A percentile compares a stretch with the other conserved stretches of the same genome.
Evolutionary conservation across 169 alveolate species (phyloP).

Genomic region (Plasmodium blacklocki): DNA sequence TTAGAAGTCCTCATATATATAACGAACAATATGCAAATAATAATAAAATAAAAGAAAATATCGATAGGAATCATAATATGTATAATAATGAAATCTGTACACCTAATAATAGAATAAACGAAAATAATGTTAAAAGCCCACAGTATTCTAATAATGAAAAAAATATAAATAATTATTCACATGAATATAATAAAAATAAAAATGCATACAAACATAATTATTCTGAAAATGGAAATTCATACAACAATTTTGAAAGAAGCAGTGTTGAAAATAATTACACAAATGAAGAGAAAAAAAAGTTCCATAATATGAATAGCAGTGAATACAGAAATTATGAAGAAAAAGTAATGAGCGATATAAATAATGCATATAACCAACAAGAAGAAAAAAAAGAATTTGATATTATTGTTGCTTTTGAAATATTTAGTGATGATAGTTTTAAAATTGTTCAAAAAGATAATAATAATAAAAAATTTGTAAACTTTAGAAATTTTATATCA

Average conservation of each 20-base stretch:
- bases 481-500: slow-evolving; percentile 57
- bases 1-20: too few relatives aligned
- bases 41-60: not conserved
- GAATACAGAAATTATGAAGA: slow-evolving; percentile 34
- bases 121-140: slow-evolving; percentile 1
- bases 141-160: not conserved
- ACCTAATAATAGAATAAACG: not conserved
- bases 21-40: not conserved
- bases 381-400: slow-evolving; percentile 52
- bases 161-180: not conserved
- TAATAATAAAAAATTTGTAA: slow-evolving; percentile 41
- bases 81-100: not conserved
- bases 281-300: not conserved
- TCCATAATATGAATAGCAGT: slow-evolving; percentile 51
- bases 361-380: slow-evolving; percentile 19
- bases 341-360: slow-evolving; percentile 34
- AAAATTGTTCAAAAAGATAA: slow-evolving; percentile 70
- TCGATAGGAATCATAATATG: not conserved
- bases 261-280: not conserved
- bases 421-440: slow-evolving; percentile 35
- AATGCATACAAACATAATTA: not conserved
- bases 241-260: not conserved
- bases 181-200: not conserved
- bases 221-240: slow-evolving; percentile 10
- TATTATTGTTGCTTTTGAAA: slow-evolving; percentile 71